Conservation (phyloP, 2,329 filamentous ascomycete species). For the Aspergillus brasiliensis region DNA sequence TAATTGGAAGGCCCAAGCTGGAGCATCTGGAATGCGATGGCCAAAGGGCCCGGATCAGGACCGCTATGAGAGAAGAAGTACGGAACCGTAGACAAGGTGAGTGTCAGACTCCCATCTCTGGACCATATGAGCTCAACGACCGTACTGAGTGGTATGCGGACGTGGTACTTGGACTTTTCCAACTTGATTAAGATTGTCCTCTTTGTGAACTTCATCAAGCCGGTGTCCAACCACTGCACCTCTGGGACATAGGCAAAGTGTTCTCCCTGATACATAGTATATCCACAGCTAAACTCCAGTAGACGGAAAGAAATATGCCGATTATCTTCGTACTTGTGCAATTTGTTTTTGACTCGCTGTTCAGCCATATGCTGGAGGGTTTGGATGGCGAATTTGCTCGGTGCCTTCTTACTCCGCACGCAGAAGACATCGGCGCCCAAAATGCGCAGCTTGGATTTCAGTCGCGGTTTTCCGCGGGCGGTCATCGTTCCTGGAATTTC, state of each 20-base stretch:
- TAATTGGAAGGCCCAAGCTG: background rate
- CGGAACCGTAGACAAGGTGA: constrained; percentile 57
- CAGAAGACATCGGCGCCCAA: constrained; percentile 28
- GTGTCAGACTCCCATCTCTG: constrained; percentile 41
- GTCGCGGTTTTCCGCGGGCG: background rate
- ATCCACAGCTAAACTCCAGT: constrained; percentile 48
- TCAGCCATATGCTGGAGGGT: constrained; percentile 37
- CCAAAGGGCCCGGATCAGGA: background rate
- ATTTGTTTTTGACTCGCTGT: constrained; percentile 15
- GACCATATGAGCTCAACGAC: constrained; percentile 53
- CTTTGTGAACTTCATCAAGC: constrained; percentile 45
- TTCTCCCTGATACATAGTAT: constrained; percentile 44
- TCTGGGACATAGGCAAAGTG: constrained; percentile 46
- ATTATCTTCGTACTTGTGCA: constrained; percentile 20
- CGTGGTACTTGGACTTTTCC: constrained; percentile 24
- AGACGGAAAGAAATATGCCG: constrained; percentile 9
- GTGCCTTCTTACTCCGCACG: constrained; percentile 37
- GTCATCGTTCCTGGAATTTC: constrained; percentile 1
- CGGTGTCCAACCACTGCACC: constrained; percentile 15
- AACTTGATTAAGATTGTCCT: constrained; percentile 46
- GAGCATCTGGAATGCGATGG: background rate
- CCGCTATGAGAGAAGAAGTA: constrained; percentile 45
- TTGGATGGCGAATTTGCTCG: constrained; percentile 40
- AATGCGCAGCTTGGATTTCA: constrained; percentile 19
- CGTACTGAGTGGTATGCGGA: constrained; percentile 55